phyloP scores from a whole-genome alignment of 169 alveolate genomes.

The Perkinsus olseni region DNA sequence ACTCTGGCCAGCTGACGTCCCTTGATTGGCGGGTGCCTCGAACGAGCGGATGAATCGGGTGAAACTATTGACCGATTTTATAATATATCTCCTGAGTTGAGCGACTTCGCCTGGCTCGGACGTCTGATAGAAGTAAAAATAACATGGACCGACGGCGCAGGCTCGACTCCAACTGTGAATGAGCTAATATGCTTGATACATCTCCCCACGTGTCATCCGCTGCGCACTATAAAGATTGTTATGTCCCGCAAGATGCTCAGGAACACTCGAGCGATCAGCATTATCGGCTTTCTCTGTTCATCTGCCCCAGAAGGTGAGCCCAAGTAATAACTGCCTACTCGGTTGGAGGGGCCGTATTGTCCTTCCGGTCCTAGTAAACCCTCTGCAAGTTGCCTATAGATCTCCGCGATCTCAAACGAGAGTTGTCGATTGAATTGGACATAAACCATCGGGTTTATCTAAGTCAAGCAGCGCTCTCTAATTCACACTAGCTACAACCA shows the following conservation, averaged over 20 bases:
- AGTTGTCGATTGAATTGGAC: not conserved
- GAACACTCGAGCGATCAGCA: too few species aligned
- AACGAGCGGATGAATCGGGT: not conserved
- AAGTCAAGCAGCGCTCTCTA: not conserved
- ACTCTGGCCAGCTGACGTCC: too few species aligned
- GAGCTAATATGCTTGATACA: too few species aligned
- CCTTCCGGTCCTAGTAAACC: not conserved
- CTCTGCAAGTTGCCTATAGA: not conserved
- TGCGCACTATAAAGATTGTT: too few species aligned
- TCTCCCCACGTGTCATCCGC: too few species aligned
- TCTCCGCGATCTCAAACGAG: not conserved
- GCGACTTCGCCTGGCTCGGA: not conserved
- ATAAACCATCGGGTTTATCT: not conserved
- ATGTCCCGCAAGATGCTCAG: too few species aligned
- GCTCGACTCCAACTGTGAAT: too few species aligned
- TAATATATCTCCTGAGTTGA: not conserved
- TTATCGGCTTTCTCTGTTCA: too few species aligned
- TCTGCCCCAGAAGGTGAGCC: too few species aligned
- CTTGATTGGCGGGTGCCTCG: not conserved
- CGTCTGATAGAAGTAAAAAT: not conserved
- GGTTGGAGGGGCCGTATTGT: not conserved
- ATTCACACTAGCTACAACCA: not conserved
- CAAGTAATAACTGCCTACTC: too few species aligned
- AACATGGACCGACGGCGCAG: too few species aligned
- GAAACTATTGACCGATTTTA: not conserved